These are phyloP conservation scores for Russula sp. DNA, from an alignment of 768 basidiomycete species.

Conservation along the genomic window DNA sequence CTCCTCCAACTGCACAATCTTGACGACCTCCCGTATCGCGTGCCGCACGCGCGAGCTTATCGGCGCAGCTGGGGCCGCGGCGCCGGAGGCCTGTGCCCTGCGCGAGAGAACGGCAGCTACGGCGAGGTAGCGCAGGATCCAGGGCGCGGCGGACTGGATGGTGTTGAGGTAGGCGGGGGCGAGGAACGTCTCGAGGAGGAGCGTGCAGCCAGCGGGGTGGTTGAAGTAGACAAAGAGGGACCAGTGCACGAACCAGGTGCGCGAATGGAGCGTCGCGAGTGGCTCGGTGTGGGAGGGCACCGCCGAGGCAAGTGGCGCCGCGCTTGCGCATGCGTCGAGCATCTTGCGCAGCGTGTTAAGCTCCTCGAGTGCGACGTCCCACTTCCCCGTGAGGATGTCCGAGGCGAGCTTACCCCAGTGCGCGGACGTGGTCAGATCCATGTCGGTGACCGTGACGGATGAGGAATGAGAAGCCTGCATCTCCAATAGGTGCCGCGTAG, in stretches of 20 bases:
- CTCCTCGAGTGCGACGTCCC: constrained; percentile 93
- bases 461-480: no score
- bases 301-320: constrained; percentile 30
- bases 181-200: constrained; percentile 95
- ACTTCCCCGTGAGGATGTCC: constrained; percentile 90
- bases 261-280: constrained; percentile 82
- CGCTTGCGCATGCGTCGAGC: constrained; percentile 72
- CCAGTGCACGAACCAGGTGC: constrained; percentile 98
- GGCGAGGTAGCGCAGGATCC: constrained; percentile 92
- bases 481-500: no score
- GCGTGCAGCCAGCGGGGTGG: constrained; percentile 83
- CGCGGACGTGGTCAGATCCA: constrained; percentile 89
- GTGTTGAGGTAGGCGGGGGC: constrained; percentile 96
- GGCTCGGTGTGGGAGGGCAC: constrained; percentile 54
- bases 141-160: constrained; percentile 92
- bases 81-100: constrained; percentile 52
- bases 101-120: constrained; percentile 92
- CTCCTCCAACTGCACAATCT: constrained; percentile 89
- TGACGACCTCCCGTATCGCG: constrained; percentile 87
- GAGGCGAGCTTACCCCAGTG: constrained; percentile 99
- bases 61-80: constrained; percentile 30
- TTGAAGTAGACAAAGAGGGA: constrained; percentile 98
- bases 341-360: constrained; percentile 91
- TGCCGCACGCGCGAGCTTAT: constrained; percentile 73
- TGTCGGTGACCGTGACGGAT: constrained; percentile 59